Percentiles rank a stretch among this genome's conserved stretches.
phyloP scores from a whole-genome alignment of 176 grass and related monocot species.

The Zoysia pacifica region DNA sequence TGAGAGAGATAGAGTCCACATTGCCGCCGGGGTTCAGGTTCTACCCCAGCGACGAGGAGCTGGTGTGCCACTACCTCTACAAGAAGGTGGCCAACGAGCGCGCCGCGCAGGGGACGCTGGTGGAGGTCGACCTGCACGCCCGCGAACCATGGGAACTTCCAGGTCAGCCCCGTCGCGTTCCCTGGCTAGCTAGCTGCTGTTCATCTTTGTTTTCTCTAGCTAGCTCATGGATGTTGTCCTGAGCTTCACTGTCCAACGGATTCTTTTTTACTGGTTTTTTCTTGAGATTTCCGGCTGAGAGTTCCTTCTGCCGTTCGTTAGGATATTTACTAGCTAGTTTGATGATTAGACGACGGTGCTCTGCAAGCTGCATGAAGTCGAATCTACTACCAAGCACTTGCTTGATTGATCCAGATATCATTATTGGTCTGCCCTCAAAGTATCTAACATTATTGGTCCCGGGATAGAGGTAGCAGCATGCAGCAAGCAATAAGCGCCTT shows the following conservation, averaged over 20 bases:
- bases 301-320: too few relatives aligned
- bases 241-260: background rate
- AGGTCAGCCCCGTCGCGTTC: constrained; percentile 38
- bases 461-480: background rate
- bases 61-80: constrained; percentile 94
- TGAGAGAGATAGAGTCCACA: constrained; percentile 85
- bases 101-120: constrained; percentile 64
- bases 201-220: background rate
- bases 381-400: background rate
- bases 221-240: background rate
- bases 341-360: background rate
- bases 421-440: background rate
- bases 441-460: background rate
- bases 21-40: constrained; percentile 97
- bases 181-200: background rate
- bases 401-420: constrained; percentile 3
- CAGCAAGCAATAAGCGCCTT: constrained; percentile 2
- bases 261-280: too few relatives aligned
- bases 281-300: too few relatives aligned
- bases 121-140: constrained; percentile 86
- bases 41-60: constrained; percentile 93
- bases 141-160: constrained; percentile 96
- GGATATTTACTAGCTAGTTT: background rate
- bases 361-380: background rate
- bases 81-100: constrained; percentile 84